phyloP scores from a whole-genome alignment of 2,329 filamentous ascomycete genomes.

The Phoma sp. region DNA sequence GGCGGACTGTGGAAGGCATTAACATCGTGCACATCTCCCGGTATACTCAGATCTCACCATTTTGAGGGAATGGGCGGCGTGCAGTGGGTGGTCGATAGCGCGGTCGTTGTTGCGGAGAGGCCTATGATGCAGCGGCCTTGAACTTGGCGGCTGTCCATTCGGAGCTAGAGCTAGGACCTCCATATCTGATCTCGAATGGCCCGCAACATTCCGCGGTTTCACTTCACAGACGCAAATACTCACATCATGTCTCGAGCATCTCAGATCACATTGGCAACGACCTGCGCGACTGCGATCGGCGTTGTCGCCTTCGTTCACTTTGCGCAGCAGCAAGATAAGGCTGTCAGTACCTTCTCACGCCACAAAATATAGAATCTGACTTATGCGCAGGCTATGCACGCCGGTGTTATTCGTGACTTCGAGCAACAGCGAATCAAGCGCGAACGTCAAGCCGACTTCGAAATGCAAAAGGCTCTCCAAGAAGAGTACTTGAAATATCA shows the following conservation, averaged over 20 bases:
- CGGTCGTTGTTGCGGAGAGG: conserved; percentile 27
- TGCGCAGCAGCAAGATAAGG: conserved; percentile 82
- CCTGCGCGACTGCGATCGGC: conserved; percentile 74
- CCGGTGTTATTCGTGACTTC: conserved; percentile 91
- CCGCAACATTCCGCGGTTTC: conserved; percentile 13
- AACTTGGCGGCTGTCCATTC: conserved; percentile 26
- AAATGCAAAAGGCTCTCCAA: conserved; percentile 85
- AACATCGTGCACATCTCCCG: conserved; percentile 15
- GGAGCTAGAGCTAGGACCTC: too few species aligned
- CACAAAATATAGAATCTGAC: conserved; percentile 15
- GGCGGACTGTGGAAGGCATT: conserved; percentile 71
- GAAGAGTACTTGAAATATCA: conserved; percentile 90
- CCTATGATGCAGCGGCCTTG: conserved; percentile 29
- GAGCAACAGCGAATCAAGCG: conserved; percentile 89
- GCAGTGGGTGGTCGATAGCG: conserved; percentile 26
- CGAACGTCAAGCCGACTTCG: conserved; percentile 92
- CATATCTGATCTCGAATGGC: conserved; percentile 20
- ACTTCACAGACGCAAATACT: background rate
- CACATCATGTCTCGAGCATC: conserved; percentile 82
- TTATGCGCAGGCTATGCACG: conserved; percentile 80
- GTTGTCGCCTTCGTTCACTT: conserved; percentile 89
- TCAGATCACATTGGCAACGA: conserved; percentile 81
- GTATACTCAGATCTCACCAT: conserved; percentile 27
- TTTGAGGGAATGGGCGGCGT: conserved; percentile 20
- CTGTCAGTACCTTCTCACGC: conserved; percentile 60